phyloP scores from a whole-genome alignment of 805 yeast genomes.

The Kodamaea kaohsiungensis region DNA sequence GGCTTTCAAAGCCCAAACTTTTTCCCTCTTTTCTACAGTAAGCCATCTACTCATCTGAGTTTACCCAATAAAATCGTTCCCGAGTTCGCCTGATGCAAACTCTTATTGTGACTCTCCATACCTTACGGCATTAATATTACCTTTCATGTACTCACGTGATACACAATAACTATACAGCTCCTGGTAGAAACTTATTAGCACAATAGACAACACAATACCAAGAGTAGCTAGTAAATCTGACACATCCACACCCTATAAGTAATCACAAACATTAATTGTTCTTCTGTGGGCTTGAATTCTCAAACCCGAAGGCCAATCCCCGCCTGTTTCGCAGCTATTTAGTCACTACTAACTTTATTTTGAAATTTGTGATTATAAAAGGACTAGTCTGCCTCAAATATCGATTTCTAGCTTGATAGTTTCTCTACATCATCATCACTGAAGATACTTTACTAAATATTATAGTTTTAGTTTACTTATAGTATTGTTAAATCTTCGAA shows the following conservation, averaged over 20 bases:
- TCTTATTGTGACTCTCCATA: background rate
- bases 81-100: background rate
- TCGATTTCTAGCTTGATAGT: background rate
- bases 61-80: background rate
- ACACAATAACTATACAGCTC: background rate
- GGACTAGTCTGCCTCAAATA: background rate
- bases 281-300: background rate
- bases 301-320: background rate
- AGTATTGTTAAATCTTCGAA: too few species aligned
- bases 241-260: background rate
- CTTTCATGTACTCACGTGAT: background rate
- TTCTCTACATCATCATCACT: too few species aligned
- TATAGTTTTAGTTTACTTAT: too few species aligned
- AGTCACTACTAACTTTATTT: background rate
- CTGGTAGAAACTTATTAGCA: background rate
- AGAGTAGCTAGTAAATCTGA: background rate
- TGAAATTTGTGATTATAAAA: background rate
- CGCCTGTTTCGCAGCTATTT: background rate
- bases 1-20: too few species aligned
- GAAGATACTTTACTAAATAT: too few species aligned
- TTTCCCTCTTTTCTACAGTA: too few species aligned
- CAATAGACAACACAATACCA: background rate
- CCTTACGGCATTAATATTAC: background rate
- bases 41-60: too few species aligned
- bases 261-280: background rate